phyloP scores from a whole-genome alignment of 352 stramenopile species.

The Pythium brassicae region DNA sequence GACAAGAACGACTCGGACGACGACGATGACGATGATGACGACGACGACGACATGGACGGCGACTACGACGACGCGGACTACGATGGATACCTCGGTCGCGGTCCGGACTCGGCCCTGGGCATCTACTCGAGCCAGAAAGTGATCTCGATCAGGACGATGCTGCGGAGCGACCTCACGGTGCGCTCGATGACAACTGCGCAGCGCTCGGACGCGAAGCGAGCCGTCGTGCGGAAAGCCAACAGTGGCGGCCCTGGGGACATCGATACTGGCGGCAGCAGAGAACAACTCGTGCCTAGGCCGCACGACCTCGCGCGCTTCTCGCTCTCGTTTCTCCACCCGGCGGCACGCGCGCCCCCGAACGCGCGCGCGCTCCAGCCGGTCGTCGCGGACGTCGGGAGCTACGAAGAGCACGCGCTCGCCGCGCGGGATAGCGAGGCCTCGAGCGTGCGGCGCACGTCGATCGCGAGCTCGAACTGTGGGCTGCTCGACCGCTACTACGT shows the following conservation, averaged over 20 bases:
- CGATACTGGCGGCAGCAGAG: background rate
- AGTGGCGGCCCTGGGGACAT: background rate
- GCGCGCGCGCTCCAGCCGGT: conserved; percentile 16
- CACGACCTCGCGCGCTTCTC: conserved; percentile 10
- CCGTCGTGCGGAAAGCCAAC: conserved; percentile 1
- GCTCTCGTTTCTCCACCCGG: conserved; percentile 47
- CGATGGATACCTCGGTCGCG: conserved; percentile 18
- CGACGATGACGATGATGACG: conserved; percentile 4
- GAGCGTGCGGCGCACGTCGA: conserved; percentile 37
- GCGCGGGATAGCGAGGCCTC: conserved; percentile 24
- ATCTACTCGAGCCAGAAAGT: conserved; percentile 38
- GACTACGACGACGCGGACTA: conserved; percentile 18
- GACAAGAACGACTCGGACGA: conserved; percentile 5
- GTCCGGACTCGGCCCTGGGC: conserved; percentile 9
- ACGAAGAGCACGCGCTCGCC: conserved; percentile 23
- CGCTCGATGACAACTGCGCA: conserved; percentile 5
- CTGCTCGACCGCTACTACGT: conserved; percentile 43
- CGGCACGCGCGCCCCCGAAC: conserved; percentile 3
- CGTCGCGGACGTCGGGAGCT: conserved; percentile 37
- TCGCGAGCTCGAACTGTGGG: conserved; percentile 44
- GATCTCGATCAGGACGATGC: conserved; percentile 58
- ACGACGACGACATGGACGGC: conserved; percentile 12
- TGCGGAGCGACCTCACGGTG: conserved; percentile 11
- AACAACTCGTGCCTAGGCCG: conserved; percentile 3
- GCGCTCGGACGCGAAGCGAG: background rate